Percentiles rank a stretch among this genome's conserved stretches.
phyloP scores from a whole-genome alignment of 2,329 filamentous ascomycete species.

The Cytospora leucostoma region DNA sequence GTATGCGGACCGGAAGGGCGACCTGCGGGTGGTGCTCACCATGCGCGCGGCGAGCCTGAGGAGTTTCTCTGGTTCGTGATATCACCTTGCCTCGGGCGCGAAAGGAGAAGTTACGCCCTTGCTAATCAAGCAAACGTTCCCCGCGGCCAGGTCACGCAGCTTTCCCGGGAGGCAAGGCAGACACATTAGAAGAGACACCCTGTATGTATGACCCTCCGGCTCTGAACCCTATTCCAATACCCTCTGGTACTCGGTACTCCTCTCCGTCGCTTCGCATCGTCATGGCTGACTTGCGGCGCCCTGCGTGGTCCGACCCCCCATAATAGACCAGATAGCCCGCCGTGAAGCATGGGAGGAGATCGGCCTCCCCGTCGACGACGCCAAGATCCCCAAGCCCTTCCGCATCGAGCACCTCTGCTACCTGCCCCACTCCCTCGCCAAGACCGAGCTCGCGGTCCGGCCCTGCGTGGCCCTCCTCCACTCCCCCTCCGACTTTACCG shows the following conservation, averaged over 20 bases:
- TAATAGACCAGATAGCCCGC: conserved; percentile 76
- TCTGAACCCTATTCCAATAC: too few species aligned
- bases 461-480: conserved; percentile 80
- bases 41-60: conserved; percentile 66
- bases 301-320: conserved; percentile 27
- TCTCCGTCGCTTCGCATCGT: too few species aligned
- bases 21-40: conserved; percentile 71
- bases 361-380: conserved; percentile 74
- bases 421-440: conserved; percentile 74
- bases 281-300: conserved; percentile 19
- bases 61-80: conserved; percentile 62
- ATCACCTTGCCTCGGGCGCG: neutral
- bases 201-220: conserved; percentile 45
- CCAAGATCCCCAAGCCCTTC: conserved; percentile 73
- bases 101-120: neutral
- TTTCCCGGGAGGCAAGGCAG: conserved; percentile 77
- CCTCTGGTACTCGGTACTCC: too few species aligned
- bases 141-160: conserved; percentile 67
- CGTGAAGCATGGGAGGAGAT: conserved; percentile 94
- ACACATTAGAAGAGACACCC: conserved; percentile 58
- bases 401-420: conserved; percentile 84
- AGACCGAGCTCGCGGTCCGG: conserved; percentile 71
- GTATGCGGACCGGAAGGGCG: conserved; percentile 80
- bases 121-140: neutral
- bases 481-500: conserved; percentile 49